Evolutionary conservation across 1,284 basidiomycete species (phyloP).

Genomic region (Porodaedalea pini): DNA sequence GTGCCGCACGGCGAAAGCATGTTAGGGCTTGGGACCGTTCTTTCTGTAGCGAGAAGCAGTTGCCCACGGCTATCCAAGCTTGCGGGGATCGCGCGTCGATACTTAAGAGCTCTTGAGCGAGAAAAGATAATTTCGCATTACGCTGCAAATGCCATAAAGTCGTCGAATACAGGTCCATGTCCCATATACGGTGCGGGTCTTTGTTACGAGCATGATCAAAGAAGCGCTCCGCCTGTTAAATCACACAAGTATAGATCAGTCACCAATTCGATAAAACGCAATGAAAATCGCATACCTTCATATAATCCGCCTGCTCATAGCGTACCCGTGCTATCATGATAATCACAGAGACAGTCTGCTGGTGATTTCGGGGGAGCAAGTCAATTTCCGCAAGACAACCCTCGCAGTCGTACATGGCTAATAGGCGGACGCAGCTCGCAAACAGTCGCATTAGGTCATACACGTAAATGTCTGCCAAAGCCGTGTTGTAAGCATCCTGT

Average conservation of each 20-base stretch:
- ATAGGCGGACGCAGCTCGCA: conserved; percentile 68
- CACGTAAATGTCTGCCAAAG: conserved; percentile 77
- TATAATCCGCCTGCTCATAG: conserved; percentile 85
- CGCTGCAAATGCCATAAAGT: conserved; percentile 89
- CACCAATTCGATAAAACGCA: not conserved
- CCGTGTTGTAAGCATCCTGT: conserved; percentile 66
- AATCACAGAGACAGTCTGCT: conserved; percentile 72
- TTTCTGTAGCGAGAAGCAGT: conserved; percentile 88
- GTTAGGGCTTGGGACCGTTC: conserved; percentile 87
- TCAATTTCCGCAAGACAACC: conserved; percentile 74
- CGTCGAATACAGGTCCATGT: conserved; percentile 94
- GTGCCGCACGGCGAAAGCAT: conserved; percentile 86
- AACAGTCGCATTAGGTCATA: conserved; percentile 80
- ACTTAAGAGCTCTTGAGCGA: conserved; percentile 85
- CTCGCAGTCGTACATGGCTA: conserved; percentile 74
- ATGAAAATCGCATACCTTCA: conserved; percentile 57
- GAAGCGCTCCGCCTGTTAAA: conserved; percentile 72
- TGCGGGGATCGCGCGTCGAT: conserved; percentile 80
- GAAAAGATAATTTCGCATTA: conserved; percentile 77
- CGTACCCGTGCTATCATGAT: conserved; percentile 80
- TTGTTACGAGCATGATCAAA: conserved; percentile 76
- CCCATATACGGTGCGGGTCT: conserved; percentile 81
- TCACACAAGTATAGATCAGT: not conserved
- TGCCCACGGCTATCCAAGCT: conserved; percentile 93
- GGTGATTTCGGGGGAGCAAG: conserved; percentile 70